phyloP scores from a whole-genome alignment of 345 rosid species.

The Diplotaxis tenuifolia region DNA sequence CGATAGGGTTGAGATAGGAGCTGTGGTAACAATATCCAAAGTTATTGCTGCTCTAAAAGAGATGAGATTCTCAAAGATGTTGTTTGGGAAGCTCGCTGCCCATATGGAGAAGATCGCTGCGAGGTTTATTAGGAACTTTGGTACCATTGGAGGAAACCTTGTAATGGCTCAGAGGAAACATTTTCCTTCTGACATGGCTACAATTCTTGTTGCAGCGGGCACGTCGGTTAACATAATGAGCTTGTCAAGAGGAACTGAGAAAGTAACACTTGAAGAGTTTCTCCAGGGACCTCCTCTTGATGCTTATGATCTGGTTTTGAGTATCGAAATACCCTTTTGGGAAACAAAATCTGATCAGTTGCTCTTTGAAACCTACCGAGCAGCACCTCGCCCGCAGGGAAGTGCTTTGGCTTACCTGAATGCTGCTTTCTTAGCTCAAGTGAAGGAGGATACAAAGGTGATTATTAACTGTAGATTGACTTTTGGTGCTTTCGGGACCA shows the following conservation, averaged over 20 bases:
- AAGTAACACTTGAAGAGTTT: slow-evolving; percentile 59
- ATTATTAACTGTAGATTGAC: slow-evolving; percentile 49
- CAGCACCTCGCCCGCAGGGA: slow-evolving; percentile 77
- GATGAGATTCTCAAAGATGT: slow-evolving; percentile 35
- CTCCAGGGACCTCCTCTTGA: slow-evolving; percentile 58
- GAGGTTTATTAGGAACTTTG: slow-evolving; percentile 60
- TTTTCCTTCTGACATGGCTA: slow-evolving; percentile 85
- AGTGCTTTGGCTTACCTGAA: slow-evolving; percentile 72
- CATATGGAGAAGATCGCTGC: slow-evolving; percentile 81
- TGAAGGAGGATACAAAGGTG: slow-evolving; percentile 37
- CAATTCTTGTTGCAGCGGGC: slow-evolving; percentile 66
- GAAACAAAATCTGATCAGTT: slow-evolving; percentile 19
- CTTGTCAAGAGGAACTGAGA: slow-evolving; percentile 32
- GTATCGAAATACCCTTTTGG: slow-evolving; percentile 46
- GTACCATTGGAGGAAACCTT: slow-evolving; percentile 74
- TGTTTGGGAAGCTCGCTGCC: slow-evolving; percentile 54
- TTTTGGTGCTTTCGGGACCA: slow-evolving; percentile 80
- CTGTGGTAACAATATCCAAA: slow-evolving; percentile 68
- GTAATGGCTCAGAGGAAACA: slow-evolving; percentile 74
- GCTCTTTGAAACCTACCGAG: slow-evolving; percentile 74
- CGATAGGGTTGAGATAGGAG: slow-evolving; percentile 66
- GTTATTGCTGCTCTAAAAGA: slow-evolving; percentile 56
- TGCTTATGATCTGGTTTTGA: slow-evolving; percentile 49
- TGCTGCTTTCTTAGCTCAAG: slow-evolving; percentile 82
- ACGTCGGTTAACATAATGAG: slow-evolving; percentile 49